Percentiles rank a stretch among this genome's conserved stretches.
These are phyloP conservation scores for Clarkia xantiana DNA, from an alignment of 345 rosid species.

Conservation along the genomic window DNA sequence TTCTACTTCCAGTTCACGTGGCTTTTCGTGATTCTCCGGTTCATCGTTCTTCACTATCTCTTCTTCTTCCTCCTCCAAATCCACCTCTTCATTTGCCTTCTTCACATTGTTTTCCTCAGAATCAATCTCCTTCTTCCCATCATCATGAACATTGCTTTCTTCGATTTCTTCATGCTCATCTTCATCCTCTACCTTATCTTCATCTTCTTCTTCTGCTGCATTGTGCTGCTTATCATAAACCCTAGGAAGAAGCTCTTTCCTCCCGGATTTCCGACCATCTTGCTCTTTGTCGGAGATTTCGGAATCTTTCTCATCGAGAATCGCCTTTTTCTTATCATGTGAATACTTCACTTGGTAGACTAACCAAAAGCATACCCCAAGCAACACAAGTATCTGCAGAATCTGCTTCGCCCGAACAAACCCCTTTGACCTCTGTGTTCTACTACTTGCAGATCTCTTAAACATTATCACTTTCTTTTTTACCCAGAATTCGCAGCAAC, in stretches of 20 bases:
- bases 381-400: conserved; percentile 62
- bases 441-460: conserved; percentile 46
- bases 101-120: conserved; percentile 16
- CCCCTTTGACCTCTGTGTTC: conserved; percentile 60
- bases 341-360: conserved; percentile 85
- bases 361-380: conserved; percentile 77
- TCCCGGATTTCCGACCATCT: conserved; percentile 38
- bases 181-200: conserved; percentile 5
- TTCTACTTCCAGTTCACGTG: conserved; percentile 15
- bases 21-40: conserved; percentile 13
- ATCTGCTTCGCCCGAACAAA: conserved; percentile 41
- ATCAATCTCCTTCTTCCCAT: conserved; percentile 15
- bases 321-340: conserved; percentile 72
- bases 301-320: conserved; percentile 33
- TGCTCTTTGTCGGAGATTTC: conserved; percentile 15
- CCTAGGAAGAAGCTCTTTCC: conserved; percentile 57
- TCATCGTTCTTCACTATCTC: conserved; percentile 24
- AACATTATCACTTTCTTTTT: conserved; percentile 20
- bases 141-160: conserved; percentile 13
- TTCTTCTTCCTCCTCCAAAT: conserved; percentile 22
- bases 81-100: conserved; percentile 23
- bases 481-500: neutral
- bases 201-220: conserved; percentile 25
- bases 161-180: conserved; percentile 19
- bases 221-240: conserved; percentile 19